phyloP scores from a whole-genome alignment of 257 asterid species.

The Ballota nigra region DNA sequence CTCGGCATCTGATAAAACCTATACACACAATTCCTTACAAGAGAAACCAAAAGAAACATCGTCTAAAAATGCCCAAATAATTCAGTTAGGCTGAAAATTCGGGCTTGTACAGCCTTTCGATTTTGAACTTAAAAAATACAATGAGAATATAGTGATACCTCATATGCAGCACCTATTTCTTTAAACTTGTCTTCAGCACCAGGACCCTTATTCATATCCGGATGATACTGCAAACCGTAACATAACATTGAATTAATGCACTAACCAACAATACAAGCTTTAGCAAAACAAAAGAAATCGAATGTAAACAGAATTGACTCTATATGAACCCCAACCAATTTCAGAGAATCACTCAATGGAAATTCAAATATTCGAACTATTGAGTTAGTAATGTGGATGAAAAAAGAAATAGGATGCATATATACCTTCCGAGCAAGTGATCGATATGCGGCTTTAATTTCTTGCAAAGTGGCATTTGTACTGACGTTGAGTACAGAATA shows the following conservation, averaged over 20 bases:
- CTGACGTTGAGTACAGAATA: constrained; percentile 76
- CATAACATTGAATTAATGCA: constrained; percentile 13
- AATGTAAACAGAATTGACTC: neutral
- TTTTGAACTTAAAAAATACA: neutral
- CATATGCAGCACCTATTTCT: constrained; percentile 94
- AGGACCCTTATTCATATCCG: constrained; percentile 80
- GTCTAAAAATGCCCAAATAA: constrained; percentile 4
- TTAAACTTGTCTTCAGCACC: constrained; percentile 94
- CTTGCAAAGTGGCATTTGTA: constrained; percentile 75
- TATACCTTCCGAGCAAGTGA: constrained; percentile 92
- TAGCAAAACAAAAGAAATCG: constrained; percentile 6
- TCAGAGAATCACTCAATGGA: neutral
- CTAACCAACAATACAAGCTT: neutral
- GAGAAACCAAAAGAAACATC: constrained; percentile 7
- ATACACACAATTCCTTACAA: constrained; percentile 29
- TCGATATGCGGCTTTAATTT: constrained; percentile 85
- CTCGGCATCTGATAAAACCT: constrained; percentile 90
- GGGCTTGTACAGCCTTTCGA: constrained; percentile 7
- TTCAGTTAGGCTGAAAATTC: constrained; percentile 2
- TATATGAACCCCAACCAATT: neutral
- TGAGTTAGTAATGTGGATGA: neutral
- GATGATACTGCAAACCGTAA: constrained; percentile 76
- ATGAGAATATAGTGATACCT: constrained; percentile 46
- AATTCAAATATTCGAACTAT: neutral
- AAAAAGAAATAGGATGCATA: neutral